phyloP scores from a whole-genome alignment of 2,329 filamentous ascomycete genomes.

The Rhynchosporium agropyri region DNA sequence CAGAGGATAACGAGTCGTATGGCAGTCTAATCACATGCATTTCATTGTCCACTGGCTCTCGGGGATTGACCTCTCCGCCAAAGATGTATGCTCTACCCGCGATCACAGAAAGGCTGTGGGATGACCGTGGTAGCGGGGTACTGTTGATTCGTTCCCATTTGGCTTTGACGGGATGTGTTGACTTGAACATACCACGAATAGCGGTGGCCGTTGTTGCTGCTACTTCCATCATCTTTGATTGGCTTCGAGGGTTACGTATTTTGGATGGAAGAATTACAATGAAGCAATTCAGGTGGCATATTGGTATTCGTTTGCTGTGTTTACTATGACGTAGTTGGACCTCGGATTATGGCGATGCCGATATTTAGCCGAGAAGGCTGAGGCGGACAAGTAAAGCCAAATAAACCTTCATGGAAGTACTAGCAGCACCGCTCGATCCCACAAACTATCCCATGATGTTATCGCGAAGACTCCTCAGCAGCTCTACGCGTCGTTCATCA shows the following conservation, averaged over 20 bases:
- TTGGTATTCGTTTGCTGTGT: not conserved
- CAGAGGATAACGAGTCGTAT: slow-evolving; percentile 54
- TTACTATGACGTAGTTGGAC: not conserved
- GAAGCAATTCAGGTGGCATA: not conserved
- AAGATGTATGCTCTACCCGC: slow-evolving; percentile 68
- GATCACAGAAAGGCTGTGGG: slow-evolving; percentile 68
- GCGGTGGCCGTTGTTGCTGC: slow-evolving; percentile 32
- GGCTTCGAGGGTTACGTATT: not conserved
- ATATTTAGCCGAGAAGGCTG: slow-evolving; percentile 6
- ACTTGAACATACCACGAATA: slow-evolving; percentile 36
- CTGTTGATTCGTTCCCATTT: slow-evolving; percentile 62
- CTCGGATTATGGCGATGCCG: not conserved
- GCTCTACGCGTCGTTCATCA: not conserved
- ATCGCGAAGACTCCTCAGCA: not conserved
- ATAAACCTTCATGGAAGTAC: not conserved
- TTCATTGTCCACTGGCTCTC: slow-evolving; percentile 71
- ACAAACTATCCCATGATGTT: not conserved
- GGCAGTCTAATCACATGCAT: slow-evolving; percentile 68
- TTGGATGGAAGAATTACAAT: too few species aligned
- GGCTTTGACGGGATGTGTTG: slow-evolving; percentile 49
- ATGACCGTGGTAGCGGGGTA: slow-evolving; percentile 67
- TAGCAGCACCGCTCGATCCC: not conserved
- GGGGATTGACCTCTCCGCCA: slow-evolving; percentile 71
- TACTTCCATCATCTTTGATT: slow-evolving; percentile 38
- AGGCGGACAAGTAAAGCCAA: slow-evolving; percentile 8